These are phyloP conservation scores for Colletotrichum melonis DNA, from an alignment of 2,329 filamentous ascomycete genomes.

Conservation along the genomic window DNA sequence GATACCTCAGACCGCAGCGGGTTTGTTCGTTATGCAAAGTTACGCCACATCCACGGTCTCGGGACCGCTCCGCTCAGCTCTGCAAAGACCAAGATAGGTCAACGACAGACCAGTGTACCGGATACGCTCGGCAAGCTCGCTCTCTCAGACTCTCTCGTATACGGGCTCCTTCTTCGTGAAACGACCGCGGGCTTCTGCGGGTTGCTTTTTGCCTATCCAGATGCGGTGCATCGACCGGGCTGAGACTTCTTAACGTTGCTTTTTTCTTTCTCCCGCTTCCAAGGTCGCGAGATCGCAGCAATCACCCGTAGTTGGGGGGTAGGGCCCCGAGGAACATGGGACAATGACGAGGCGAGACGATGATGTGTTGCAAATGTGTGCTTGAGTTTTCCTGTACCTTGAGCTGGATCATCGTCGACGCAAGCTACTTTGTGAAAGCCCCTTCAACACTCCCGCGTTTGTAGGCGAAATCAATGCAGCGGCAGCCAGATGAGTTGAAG, in stretches of 20 bases:
- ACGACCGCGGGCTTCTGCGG: neutral
- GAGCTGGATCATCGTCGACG: neutral
- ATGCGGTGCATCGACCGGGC: slow-evolving; percentile 2
- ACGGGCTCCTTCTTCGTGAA: slow-evolving; percentile 18
- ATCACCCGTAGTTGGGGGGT: neutral
- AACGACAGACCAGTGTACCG: neutral
- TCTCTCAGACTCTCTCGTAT: neutral
- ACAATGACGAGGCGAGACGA: neutral
- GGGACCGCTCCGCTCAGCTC: slow-evolving; percentile 25
- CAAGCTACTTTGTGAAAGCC: neutral
- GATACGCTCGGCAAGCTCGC: neutral
- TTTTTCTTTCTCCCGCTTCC: neutral
- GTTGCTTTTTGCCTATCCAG: slow-evolving; percentile 19
- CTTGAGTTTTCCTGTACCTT: neutral
- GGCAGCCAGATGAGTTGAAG: neutral
- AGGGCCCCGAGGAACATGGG: neutral
- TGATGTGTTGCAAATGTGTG: neutral
- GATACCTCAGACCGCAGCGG: neutral
- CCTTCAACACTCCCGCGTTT: neutral
- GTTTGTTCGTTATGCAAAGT: slow-evolving; percentile 31
- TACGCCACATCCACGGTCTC: slow-evolving; percentile 37
- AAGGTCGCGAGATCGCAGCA: neutral
- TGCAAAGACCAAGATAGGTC: neutral
- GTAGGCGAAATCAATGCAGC: neutral
- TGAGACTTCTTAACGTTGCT: slow-evolving; percentile 11